Evolutionary conservation across 2,329 filamentous ascomycete genomes (phyloP), one percentile per base, ranked within the genome.

Genomic region (Onygenales sp.): DNA sequence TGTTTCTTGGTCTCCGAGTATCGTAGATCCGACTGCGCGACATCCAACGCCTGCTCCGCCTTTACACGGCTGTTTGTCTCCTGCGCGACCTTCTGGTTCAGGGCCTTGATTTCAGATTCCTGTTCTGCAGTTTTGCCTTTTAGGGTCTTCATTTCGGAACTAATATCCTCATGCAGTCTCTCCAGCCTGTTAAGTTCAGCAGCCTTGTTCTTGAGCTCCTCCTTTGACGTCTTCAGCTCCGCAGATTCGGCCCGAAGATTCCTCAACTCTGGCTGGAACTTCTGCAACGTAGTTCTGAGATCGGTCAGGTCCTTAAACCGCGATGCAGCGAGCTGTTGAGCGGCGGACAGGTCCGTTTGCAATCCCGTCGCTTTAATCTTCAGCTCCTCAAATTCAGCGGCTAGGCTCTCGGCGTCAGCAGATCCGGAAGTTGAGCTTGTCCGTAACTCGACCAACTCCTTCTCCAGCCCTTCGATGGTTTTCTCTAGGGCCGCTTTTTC

Each of bases 261-360:
- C 66, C 85, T 86, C 27, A 97, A 74, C 69, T 98, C 92, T 0
- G 89, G 87, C 64, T 96, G 91, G 0, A 87, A 81, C 66, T 93
- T 94, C 59, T 90, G 85, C 33, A 96, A 70, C 2, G 91, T 77
- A 57, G 92, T 87, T 17, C 85, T 81, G 45, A 95, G 74, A 32
- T 95, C 87, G 0, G 84, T 85, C 1, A 96, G 74, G 55, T 97
- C 91, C 68, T 90, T 95, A 75, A 90, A 97, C 33, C 93, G 80
- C 13, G 82, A 86, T 56, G 94, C 85, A 0, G 93, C 89, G 10
- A 97, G 79, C 69, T 94, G 84, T 66, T 96, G 85, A 0, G 91
- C 86, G 2, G 90, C 90, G 2, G 84, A 86, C 2, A 97, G 78
- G 64, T 98, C 92, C 0, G 86, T 88, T 64, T 95, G 84, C 14